Evolutionary conservation across 352 stramenopile genomes (phyloP).

Genomic region (Phytophthora cryptogea): DNA sequence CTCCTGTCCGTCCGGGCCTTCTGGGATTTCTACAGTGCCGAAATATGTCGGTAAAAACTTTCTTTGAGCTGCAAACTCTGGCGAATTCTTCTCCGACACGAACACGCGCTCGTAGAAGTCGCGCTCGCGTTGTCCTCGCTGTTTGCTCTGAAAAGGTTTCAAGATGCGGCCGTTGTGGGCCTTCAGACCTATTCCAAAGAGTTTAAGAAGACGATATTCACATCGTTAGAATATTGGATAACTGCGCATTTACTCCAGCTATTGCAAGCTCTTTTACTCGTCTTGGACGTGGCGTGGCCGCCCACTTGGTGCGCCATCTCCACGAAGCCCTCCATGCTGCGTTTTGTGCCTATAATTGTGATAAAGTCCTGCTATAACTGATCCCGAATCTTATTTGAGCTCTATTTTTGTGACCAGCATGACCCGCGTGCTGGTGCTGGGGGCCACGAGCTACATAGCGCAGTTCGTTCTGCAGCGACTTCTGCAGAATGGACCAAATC

Average conservation of each 20-base stretch:
- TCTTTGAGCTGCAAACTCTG: conserved; percentile 36
- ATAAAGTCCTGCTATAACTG: conserved; percentile 11
- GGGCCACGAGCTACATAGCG: conserved; percentile 66
- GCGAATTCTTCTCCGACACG: conserved; percentile 15
- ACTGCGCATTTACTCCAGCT: neutral
- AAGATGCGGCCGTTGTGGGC: conserved; percentile 68
- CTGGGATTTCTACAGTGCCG: conserved; percentile 50
- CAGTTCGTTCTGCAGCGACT: conserved; percentile 60
- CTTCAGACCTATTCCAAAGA: conserved; percentile 54
- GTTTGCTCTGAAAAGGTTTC: conserved; percentile 88
- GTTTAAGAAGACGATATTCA: neutral
- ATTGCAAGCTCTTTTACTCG: conserved; percentile 35
- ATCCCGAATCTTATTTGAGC: conserved; percentile 9
- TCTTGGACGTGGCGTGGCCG: conserved; percentile 74
- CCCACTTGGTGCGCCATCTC: conserved; percentile 81
- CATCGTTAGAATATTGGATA: neutral
- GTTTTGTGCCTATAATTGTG: conserved; percentile 1
- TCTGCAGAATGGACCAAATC: conserved; percentile 11
- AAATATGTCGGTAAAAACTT: conserved; percentile 66
- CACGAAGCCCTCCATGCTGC: conserved; percentile 33
- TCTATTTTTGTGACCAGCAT: conserved; percentile 15
- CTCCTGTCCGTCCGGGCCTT: conserved; percentile 15
- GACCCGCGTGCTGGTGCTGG: conserved; percentile 56
- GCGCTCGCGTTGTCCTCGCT: conserved; percentile 70
- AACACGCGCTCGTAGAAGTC: conserved; percentile 83